Percentiles rank a stretch among this genome's conserved stretches.
phyloP scores from a whole-genome alignment of 1,284 basidiomycete genomes.

The Tilletia setariae region DNA sequence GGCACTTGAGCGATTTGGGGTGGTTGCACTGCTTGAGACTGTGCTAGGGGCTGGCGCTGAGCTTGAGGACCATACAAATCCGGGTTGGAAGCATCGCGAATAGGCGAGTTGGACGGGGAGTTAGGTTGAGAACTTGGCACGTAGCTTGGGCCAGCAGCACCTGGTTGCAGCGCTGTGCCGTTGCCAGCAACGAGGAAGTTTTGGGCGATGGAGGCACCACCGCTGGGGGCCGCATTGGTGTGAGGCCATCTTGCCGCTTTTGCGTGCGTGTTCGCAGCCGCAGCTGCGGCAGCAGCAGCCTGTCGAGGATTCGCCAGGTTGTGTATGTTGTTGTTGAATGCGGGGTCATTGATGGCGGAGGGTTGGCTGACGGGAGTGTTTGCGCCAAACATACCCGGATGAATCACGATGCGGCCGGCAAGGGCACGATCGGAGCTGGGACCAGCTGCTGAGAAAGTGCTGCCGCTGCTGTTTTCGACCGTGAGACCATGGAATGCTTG shows the following conservation, averaged over 20 bases:
- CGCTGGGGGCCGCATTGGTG: no score
- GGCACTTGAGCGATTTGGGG: not conserved
- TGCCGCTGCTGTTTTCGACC: not conserved
- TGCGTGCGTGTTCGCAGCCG: not conserved
- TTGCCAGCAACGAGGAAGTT: not conserved
- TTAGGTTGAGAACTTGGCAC: constrained; percentile 4
- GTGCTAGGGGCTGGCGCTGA: not conserved
- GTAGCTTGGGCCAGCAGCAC: not conserved
- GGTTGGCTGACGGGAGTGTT: no score
- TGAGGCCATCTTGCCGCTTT: no score
- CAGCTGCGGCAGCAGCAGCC: constrained; percentile 1
- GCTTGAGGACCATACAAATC: not conserved
- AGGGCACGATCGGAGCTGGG: no score
- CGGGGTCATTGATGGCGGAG: no score
- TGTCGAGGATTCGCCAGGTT: no score
- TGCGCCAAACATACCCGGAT: no score
- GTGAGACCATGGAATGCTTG: not conserved
- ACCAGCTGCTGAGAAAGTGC: no score
- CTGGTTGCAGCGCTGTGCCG: not conserved
- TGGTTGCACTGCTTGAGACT: not conserved
- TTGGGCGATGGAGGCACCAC: no score
- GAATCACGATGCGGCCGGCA: no score
- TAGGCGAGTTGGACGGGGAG: not conserved
- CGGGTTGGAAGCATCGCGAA: no score
- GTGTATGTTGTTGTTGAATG: no score